Base-by-base conservation (phyloP, 257 asterid species). In the Jaltomata sinuosa region DNA sequence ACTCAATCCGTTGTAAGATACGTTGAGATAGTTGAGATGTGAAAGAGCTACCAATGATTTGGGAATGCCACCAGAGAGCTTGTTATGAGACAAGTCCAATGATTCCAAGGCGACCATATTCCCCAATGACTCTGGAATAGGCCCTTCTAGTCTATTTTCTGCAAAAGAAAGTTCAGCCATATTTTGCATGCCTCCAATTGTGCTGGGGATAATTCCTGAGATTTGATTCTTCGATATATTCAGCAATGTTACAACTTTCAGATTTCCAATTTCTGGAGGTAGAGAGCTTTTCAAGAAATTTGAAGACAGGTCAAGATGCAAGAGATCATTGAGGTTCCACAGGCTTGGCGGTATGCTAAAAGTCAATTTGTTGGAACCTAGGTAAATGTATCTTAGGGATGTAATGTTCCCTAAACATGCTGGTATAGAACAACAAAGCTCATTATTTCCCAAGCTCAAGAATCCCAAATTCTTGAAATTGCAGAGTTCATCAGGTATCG, bases 391-490 rank as follows among this genome's bases (percentile, higher is more conserved):
- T 81, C 84, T 79, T 3, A 84, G 34, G 49, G 85, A 83, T 2
- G 59, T 31, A 1, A 84, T 4, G 8, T 88, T 82, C 6, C 92
- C 89, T 0, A 87, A n/a, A 19, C 92, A 91, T n/a, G 80, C 86
- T 1, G 91, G 92, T 25, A 92, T 81, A 18, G 83, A 45, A 9
- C 91, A 89, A 0, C 49, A 49, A 59, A 87, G 15, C 27, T 74
- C 15, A 42, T 88, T 91, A 8, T 1, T 59, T 10, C 53, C 84
- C 54, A 92, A 31, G 2, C 81, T 76, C 81, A 76, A 47, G 62
- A 76, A 76, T 27, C 62, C 81, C 6, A 76, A 27, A 8, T 8
- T 80, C 18, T 16, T 84, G 50, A 88, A 40, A 3, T 25, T 47
- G 57, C 91, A 89, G 31, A 89, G 22, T 64, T n/a, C 34, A 0